A percentile compares a stretch with the other conserved stretches of the same genome.
These are phyloP conservation scores for Tulasnella calospora DNA, from an alignment of 768 basidiomycete genomes.

Conservation along the genomic window DNA sequence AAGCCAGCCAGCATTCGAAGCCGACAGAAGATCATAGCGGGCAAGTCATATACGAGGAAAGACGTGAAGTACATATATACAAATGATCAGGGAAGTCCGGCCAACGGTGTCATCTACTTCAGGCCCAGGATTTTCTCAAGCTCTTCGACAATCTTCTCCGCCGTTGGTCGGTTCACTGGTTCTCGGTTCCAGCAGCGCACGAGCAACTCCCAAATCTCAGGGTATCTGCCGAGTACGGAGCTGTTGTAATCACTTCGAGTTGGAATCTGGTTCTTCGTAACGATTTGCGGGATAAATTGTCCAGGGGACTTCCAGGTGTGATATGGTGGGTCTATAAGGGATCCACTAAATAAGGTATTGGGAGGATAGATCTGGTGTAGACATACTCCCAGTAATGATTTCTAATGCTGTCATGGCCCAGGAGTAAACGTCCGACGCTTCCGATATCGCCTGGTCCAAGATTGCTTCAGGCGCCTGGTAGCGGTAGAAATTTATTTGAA, in stretches of 20 bases:
- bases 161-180: not conserved
- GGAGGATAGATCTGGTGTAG: not conserved
- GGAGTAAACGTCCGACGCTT: slow-evolving; percentile 23
- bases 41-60: no score
- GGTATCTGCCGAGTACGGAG: not conserved
- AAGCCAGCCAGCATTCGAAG: no score
- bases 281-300: not conserved
- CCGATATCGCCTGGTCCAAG: not conserved
- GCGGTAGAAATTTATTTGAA: not conserved
- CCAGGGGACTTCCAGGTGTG: not conserved
- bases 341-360: no score
- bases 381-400: slow-evolving; percentile 21
- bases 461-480: slow-evolving; percentile 12
- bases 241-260: not conserved
- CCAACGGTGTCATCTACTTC: not conserved
- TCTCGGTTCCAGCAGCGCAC: not conserved
- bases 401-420: slow-evolving; percentile 23
- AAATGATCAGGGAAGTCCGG: no score
- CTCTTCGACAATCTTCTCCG: not conserved
- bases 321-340: not conserved
- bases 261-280: not conserved
- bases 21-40: no score
- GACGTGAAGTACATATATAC: no score
- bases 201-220: slow-evolving; percentile 1
- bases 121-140: not conserved